phyloP scores from a whole-genome alignment of 495 filamentous ascomycete genomes.

The Wilcoxina mikolae region DNA sequence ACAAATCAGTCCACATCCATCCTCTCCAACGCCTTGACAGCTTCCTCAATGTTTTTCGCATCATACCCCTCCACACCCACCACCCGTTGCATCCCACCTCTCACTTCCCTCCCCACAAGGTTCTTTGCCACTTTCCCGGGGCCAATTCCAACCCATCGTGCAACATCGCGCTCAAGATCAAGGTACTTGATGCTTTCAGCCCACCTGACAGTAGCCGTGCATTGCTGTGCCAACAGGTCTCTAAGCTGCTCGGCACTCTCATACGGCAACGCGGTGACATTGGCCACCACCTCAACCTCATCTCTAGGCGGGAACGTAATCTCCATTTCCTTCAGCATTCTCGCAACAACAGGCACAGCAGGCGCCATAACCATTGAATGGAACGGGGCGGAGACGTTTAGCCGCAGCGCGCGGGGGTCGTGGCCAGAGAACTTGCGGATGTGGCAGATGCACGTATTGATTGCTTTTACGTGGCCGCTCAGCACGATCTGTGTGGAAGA shows the following conservation, averaged over 20 bases:
- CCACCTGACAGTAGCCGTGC: constrained; percentile 82
- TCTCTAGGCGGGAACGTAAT: constrained; percentile 12
- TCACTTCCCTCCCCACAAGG: constrained; percentile 87
- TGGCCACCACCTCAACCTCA: constrained; percentile 51
- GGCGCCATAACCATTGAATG: constrained; percentile 88
- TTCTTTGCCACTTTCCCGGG: constrained; percentile 91
- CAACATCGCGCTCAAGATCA: constrained; percentile 69
- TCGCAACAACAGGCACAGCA: constrained; percentile 55
- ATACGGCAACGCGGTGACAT: constrained; percentile 71
- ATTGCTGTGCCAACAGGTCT: constrained; percentile 58
- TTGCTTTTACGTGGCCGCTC: constrained; percentile 70
- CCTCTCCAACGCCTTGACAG: constrained; percentile 15
- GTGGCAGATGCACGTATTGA: constrained; percentile 73
- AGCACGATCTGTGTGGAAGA: constrained; percentile 91
- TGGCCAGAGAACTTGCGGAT: constrained; percentile 84
- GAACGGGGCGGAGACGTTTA: constrained; percentile 85
- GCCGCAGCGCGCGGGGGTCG: constrained; percentile 71
- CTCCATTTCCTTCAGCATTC: constrained; percentile 41
- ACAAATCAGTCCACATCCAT: constrained; percentile 6
- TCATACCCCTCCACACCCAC: constrained; percentile 65
- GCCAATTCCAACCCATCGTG: constrained; percentile 83
- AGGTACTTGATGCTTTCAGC: constrained; percentile 83
- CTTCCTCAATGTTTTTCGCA: constrained; percentile 17
- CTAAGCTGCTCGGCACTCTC: constrained; percentile 54
- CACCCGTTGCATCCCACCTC: constrained; percentile 66